Evolutionary conservation across 345 rosid species (phyloP).

Genomic region (Aegle marmelos): DNA sequence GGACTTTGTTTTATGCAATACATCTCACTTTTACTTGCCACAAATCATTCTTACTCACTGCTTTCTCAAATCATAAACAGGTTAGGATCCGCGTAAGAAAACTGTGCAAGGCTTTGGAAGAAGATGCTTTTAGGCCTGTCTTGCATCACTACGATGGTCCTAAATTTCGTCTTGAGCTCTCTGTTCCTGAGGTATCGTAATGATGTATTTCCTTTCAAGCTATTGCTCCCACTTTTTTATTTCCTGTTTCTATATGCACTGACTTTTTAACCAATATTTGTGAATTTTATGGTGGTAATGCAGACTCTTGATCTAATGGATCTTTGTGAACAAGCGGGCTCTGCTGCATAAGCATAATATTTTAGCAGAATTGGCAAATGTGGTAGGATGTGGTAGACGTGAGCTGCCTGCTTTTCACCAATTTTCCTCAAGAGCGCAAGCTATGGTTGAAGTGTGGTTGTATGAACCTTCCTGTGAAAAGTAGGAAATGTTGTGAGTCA

Average conservation of each 20-base stretch:
- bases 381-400: slow-evolving; percentile 25
- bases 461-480: slow-evolving; percentile 24
- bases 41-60: background rate
- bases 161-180: slow-evolving; percentile 94
- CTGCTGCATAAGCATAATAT: slow-evolving; percentile 42
- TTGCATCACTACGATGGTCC: slow-evolving; percentile 97
- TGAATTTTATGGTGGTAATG: slow-evolving; percentile 21
- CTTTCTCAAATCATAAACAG: slow-evolving; percentile 27
- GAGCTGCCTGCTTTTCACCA: slow-evolving; percentile 32
- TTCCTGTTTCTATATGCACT: background rate
- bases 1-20: background rate
- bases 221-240: background rate
- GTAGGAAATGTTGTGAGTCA: slow-evolving; percentile 23
- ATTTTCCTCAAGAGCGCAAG: slow-evolving; percentile 47
- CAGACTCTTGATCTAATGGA: slow-evolving; percentile 89
- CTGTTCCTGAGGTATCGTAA: slow-evolving; percentile 86
- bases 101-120: slow-evolving; percentile 93
- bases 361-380: slow-evolving; percentile 16
- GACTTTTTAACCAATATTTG: background rate
- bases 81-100: slow-evolving; percentile 83
- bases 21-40: background rate
- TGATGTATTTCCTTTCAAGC: background rate
- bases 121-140: slow-evolving; percentile 94
- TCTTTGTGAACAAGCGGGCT: slow-evolving; percentile 90
- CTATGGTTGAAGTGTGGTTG: slow-evolving; percentile 34